Evolutionary conservation across 2,329 filamentous ascomycete species (phyloP), one percentile per base, ranked within the genome.

Genomic region (Xylaria sp.): DNA sequence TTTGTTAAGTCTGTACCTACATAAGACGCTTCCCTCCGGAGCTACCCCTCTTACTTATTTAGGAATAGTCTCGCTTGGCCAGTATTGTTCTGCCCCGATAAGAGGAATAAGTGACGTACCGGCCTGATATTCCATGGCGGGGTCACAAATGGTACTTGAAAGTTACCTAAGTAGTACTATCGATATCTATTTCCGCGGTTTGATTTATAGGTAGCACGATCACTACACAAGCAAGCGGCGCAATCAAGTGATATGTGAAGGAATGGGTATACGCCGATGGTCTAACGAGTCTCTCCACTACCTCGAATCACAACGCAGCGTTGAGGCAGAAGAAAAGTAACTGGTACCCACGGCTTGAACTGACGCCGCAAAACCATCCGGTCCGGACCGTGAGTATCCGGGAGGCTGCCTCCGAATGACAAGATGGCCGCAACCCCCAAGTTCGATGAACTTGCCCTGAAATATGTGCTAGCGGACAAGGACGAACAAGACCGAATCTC

Each of bases 401-500:
- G 63, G 31, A 55, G 34, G 12, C 20, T 48, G 34, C 46, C 44
- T 41, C 18, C 2, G 6, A 31, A 87, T 87, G 84, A 81, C 67
- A 71, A 75, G 28, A 88, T 88, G 86, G 82, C 84, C 60, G 82
- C 65, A n/a, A 28, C 82, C 74, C 84, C 69, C 15, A 74, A 54
- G 44, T 79, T 88, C 72, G 82, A 84, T 72, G 84, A 86, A 72
- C 82, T 87, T 72, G 86, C 86, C 41, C 79, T 87, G 63, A 82
- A 86, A 71, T 88, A 85, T 76, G 86, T 88, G 67, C 84, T 88
- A 50, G 81, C 84, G 9, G 85, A 88, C 63, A 81, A 85, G 66
- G 81, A 82, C 66, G 77, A 79, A 46, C 80, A 55, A 13, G 63
- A 66, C 79, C 82, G 69, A 78, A 81, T 87, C 69, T 80, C 83